Conservation (phyloP, 306 rosid species). For the Datisca glomerata region DNA sequence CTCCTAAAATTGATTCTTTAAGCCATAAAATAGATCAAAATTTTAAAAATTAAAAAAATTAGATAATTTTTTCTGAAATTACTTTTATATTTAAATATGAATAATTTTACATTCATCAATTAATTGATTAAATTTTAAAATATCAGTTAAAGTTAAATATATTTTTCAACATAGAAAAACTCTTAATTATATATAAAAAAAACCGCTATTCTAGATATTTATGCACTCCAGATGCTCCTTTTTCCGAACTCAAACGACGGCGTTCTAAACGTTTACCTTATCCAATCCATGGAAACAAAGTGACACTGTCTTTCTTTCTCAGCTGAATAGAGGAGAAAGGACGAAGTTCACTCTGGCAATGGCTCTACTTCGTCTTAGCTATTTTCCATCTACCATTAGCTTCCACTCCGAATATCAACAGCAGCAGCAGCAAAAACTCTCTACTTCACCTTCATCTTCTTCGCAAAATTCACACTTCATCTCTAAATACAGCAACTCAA, state of each 20-base stretch:
- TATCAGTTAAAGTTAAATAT: no score
- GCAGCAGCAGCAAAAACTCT: constrained; percentile 13
- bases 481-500: constrained; percentile 8
- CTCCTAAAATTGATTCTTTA: no score
- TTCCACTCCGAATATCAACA: constrained; percentile 20
- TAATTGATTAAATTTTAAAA: no score
- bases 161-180: no score
- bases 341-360: constrained; percentile 15
- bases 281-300: constrained; percentile 9
- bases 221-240: no score
- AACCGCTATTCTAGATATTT: no score
- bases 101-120: no score
- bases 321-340: not conserved
- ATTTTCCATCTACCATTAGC: constrained; percentile 19
- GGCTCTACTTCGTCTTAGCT: constrained; percentile 42
- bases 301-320: not conserved
- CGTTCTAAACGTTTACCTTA: constrained; percentile 9
- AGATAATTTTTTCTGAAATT: no score
- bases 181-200: no score
- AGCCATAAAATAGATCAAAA: no score
- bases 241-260: not conserved
- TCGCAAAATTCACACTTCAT: constrained; percentile 12
- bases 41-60: no score
- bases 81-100: no score
- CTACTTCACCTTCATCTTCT: constrained; percentile 13